phyloP scores from a whole-genome alignment of 495 filamentous ascomycete species.

The Penicillium lagena region DNA sequence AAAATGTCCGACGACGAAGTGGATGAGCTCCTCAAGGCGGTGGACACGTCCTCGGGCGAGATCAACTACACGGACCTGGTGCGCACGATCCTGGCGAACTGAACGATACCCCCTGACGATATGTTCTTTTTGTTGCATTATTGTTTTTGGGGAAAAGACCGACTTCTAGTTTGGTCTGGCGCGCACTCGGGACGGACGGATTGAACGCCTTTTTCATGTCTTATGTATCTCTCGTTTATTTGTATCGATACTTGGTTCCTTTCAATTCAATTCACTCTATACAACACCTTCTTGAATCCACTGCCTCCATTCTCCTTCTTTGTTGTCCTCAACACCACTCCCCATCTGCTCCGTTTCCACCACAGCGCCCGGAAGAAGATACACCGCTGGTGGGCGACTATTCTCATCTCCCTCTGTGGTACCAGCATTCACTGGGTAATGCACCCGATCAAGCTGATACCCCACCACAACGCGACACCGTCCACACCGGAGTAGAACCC shows the following conservation, averaged over 20 bases:
- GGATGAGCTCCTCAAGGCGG: conserved; percentile 94
- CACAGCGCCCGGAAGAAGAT: conserved; percentile 52
- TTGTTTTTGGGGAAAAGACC: conserved; percentile 2
- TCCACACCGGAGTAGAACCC: conserved; percentile 52
- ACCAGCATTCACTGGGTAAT: conserved; percentile 15
- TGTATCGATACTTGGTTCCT: not conserved
- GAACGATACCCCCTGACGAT: conserved; percentile 29
- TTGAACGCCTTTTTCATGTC: no score
- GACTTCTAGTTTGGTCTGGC: not conserved
- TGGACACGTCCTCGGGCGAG: conserved; percentile 88
- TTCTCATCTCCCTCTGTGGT: conserved; percentile 16
- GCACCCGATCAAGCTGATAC: conserved; percentile 44
- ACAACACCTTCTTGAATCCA: not conserved
- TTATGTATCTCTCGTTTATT: no score
- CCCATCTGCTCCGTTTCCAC: conserved; percentile 42
- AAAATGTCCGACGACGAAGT: conserved; percentile 99
- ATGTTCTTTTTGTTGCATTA: conserved; percentile 9
- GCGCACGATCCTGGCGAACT: conserved; percentile 91
- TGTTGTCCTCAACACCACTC: conserved; percentile 18
- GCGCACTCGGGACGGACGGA: no score
- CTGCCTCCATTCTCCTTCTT: conserved; percentile 25
- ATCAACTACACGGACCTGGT: conserved; percentile 96
- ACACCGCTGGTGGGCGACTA: conserved; percentile 40
- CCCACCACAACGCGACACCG: conserved; percentile 59
- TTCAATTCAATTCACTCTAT: not conserved